Conservation (phyloP, 805 yeast genomes). For the Candida nanaspora region DNA sequence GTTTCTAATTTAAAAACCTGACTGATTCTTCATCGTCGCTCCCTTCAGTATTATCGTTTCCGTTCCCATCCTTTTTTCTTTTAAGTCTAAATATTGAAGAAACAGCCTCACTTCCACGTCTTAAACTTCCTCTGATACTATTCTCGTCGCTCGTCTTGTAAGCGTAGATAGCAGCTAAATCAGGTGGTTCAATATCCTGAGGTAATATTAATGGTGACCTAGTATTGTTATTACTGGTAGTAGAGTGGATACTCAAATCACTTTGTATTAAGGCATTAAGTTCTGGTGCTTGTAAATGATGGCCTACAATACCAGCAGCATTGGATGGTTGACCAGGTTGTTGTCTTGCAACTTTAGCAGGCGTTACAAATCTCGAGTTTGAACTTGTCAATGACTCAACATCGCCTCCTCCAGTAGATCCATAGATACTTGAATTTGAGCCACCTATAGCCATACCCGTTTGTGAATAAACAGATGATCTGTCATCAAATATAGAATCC, state of each 20-base stretch:
- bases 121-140: conserved; percentile 30
- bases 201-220: conserved; percentile 15
- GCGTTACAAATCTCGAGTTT: conserved; percentile 1
- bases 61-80: conserved; percentile 7
- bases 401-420: conserved; percentile 7
- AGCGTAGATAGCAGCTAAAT: conserved; percentile 25
- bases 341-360: conserved; percentile 19
- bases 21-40: conserved; percentile 24
- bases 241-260: conserved; percentile 1
- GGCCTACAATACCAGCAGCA: background rate
- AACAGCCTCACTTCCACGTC: conserved; percentile 37
- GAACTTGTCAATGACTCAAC: background rate
- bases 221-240: background rate
- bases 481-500: conserved; percentile 83
- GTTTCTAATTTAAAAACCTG: conserved; percentile 12
- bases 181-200: conserved; percentile 30
- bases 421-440: conserved; percentile 1
- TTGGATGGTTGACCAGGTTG: conserved; percentile 8
- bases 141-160: conserved; percentile 26
- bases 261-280: conserved; percentile 2
- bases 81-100: conserved; percentile 24
- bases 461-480: conserved; percentile 22
- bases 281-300: conserved; percentile 1
- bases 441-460: conserved; percentile 6
- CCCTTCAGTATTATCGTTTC: no score